phyloP scores from a whole-genome alignment of 2,329 filamentous ascomycete genomes.

The Aspergillus quadricinctus region DNA sequence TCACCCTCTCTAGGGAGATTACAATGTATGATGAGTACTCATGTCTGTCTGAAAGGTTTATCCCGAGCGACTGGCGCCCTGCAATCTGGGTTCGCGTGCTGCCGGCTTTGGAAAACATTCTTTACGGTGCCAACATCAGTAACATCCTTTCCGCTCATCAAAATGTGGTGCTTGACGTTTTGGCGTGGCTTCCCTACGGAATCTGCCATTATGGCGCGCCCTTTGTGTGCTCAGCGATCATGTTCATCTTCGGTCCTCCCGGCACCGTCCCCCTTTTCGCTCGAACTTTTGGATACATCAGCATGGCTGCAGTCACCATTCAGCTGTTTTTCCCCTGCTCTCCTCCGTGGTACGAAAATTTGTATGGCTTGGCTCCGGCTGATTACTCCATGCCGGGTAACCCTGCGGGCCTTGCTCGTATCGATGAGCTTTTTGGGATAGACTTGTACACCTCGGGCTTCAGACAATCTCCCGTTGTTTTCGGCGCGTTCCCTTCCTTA shows the following conservation, averaged over 20 bases:
- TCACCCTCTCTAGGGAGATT: background rate
- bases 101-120: conserved; percentile 89
- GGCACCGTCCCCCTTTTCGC: conserved; percentile 81
- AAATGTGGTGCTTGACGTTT: conserved; percentile 73
- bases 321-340: conserved; percentile 91
- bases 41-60: conserved; percentile 60
- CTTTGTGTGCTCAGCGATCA: conserved; percentile 68
- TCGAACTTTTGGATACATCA: conserved; percentile 87
- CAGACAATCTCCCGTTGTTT: conserved; percentile 83
- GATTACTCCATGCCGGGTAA: conserved; percentile 89
- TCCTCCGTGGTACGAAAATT: conserved; percentile 94
- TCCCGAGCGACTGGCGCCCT: conserved; percentile 80
- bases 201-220: conserved; percentile 86
- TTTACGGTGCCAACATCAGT: conserved; percentile 92
- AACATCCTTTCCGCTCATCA: conserved; percentile 93
- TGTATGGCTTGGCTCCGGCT: conserved; percentile 83
- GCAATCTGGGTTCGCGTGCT: conserved; percentile 95
- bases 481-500: conserved; percentile 90
- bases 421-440: conserved; percentile 84
- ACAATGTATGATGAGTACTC: conserved; percentile 10
- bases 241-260: conserved; percentile 87
- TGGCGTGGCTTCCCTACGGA: conserved; percentile 93
- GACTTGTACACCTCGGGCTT: conserved; percentile 93
- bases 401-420: conserved; percentile 80
- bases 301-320: conserved; percentile 78